Conservation (phyloP, 805 yeast genomes). For the Hagleromyces aurorensis region DNA sequence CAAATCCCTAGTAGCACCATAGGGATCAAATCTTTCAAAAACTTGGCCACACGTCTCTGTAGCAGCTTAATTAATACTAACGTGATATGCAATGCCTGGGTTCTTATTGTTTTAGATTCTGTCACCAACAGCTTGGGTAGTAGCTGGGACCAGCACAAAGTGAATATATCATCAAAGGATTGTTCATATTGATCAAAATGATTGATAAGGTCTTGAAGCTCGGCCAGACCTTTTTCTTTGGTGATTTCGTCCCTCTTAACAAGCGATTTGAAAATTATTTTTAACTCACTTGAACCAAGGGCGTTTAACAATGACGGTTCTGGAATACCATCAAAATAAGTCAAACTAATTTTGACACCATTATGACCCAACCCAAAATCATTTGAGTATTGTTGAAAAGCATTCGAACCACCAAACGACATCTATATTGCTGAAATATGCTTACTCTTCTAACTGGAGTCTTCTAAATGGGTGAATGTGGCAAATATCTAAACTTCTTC, state of each 20-base stretch:
- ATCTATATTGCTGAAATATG: slow-evolving; percentile 6
- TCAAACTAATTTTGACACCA: slow-evolving; percentile 52
- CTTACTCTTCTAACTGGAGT: not conserved
- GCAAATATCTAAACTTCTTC: no score
- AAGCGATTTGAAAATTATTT: slow-evolving; percentile 64
- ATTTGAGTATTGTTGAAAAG: slow-evolving; percentile 20
- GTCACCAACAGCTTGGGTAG: slow-evolving; percentile 76
- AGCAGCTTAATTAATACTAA: slow-evolving; percentile 41
- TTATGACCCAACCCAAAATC: slow-evolving; percentile 34
- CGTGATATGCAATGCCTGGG: slow-evolving; percentile 56
- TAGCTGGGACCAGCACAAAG: slow-evolving; percentile 68
- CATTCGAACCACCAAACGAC: slow-evolving; percentile 27
- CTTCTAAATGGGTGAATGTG: no score
- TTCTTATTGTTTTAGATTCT: slow-evolving; percentile 56
- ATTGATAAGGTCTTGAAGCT: slow-evolving; percentile 35
- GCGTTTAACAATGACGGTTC: slow-evolving; percentile 48
- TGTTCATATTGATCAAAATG: slow-evolving; percentile 12
- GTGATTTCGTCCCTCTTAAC: slow-evolving; percentile 79
- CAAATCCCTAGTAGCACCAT: slow-evolving; percentile 62
- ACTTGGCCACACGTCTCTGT: slow-evolving; percentile 53
- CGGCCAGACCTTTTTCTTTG: slow-evolving; percentile 67
- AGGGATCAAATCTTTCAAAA: slow-evolving; percentile 65
- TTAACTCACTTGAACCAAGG: slow-evolving; percentile 36
- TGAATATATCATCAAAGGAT: slow-evolving; percentile 38
- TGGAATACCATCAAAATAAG: slow-evolving; percentile 72